Base-by-base conservation (phyloP, 805 yeast species). In the Zygosaccharomyces pseudorouxii region DNA sequence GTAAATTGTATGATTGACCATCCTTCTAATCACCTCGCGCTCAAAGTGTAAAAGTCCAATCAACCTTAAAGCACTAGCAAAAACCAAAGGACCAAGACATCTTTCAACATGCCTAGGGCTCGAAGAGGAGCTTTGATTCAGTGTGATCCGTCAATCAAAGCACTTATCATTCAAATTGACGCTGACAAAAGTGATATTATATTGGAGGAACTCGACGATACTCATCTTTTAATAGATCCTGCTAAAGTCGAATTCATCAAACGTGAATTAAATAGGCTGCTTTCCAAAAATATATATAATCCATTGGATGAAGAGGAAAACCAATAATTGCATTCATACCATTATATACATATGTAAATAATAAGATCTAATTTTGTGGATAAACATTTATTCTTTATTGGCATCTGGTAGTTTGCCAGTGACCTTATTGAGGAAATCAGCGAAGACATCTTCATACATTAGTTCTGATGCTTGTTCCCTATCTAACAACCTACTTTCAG, bases 71-170 rank as follows among this genome's bases (percentile, higher is more conserved):
- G 18, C 31, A 39, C 20, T 11, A 39, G 9, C 36, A 28, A 9
- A 28, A 27, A 14, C 31, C 14, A 18, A 41, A 22, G 19, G 23
- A 29, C 16, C 16, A 41, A 19, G 19, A 5, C 37, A 16, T 33
- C 20, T 33, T 19, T 8, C 4, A 40, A 12, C 18, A 65, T 74
- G 83, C 78, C 82, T 1, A 69, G 80, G 52, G 83, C 83, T 35
- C 71, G 80, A 38, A 76, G 74, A 60, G 82, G 83, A 45, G 72
- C 77, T 3, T 58, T 79, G 40, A 67, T 79, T 14, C 75, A 77
- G 54, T 79, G 97, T 65, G 99, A 92, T 64, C 98, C 99, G 1
- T 88, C 97, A 1, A 89, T 92, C 54, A 78, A 82, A 54, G 96
- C 98, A 0, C 72, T 92, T 42, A 87, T 92, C 2, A 69, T 92